Conservation (phyloP, 257 asterid species). For the Ilex aquifolium region DNA sequence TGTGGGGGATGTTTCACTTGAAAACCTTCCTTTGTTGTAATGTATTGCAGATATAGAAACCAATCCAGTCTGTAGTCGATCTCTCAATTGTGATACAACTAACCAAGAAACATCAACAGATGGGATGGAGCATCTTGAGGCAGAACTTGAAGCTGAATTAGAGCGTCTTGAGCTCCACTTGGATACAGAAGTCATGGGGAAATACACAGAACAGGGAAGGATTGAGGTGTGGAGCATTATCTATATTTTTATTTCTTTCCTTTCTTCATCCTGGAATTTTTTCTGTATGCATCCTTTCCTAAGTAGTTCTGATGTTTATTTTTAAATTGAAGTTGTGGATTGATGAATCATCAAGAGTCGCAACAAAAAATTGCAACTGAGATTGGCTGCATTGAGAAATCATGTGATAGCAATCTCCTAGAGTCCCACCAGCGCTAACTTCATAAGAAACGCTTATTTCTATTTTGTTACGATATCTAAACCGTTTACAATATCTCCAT, state of each 20-base stretch:
- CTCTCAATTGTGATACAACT: not conserved
- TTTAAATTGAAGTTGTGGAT: too few relatives aligned
- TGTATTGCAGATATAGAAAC: slow-evolving; percentile 14
- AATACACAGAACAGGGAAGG: slow-evolving; percentile 15
- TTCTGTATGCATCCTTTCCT: not conserved
- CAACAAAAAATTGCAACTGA: too few relatives aligned
- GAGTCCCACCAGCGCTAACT: too few relatives aligned
- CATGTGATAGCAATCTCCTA: too few relatives aligned
- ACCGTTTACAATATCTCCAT: too few relatives aligned
- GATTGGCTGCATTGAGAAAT: too few relatives aligned
- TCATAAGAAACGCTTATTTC: too few relatives aligned
- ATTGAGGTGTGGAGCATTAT: too few relatives aligned
- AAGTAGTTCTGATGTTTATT: too few relatives aligned
- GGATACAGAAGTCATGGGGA: slow-evolving; percentile 24
- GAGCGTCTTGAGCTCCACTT: slow-evolving; percentile 36
- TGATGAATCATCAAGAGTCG: too few relatives aligned
- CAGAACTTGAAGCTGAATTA: slow-evolving; percentile 65
- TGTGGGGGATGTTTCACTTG: slow-evolving; percentile 14
- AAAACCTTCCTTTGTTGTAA: slow-evolving; percentile 18
- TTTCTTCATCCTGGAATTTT: not conserved
- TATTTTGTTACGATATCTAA: too few relatives aligned
- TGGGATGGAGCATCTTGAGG: slow-evolving; percentile 55
- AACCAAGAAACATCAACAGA: slow-evolving; percentile 11
- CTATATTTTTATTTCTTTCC: not conserved
- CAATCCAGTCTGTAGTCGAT: slow-evolving; percentile 17